phyloP scores from a whole-genome alignment of 371 early-diverging fungal genomes.

The Encephalitozoon intestinalis region DNA sequence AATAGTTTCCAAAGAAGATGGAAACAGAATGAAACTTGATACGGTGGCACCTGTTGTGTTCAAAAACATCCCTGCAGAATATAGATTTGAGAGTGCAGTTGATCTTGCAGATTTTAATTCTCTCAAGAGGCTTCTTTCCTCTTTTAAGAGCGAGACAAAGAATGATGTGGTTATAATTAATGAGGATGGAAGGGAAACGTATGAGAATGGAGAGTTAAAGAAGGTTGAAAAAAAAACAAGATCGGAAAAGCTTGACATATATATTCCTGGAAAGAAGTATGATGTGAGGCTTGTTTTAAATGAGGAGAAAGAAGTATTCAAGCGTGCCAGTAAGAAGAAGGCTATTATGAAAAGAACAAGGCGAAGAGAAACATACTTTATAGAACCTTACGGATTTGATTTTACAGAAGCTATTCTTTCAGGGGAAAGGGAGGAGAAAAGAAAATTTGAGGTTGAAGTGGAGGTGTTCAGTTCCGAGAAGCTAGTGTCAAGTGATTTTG shows the following conservation, averaged over 20 bases:
- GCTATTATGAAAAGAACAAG: conserved; percentile 8
- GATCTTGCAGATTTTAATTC: conserved; percentile 2
- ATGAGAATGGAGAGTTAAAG: not conserved
- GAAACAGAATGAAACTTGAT: conserved; percentile 10
- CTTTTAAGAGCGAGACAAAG: not conserved
- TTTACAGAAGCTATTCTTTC: conserved; percentile 16
- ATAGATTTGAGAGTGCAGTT: conserved; percentile 26
- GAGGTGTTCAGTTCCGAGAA: conserved; percentile 26
- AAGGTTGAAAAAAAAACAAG: conserved; percentile 26
- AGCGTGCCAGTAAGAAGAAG: not conserved
- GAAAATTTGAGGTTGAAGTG: conserved; percentile 26
- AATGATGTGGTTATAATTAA: conserved; percentile 17
- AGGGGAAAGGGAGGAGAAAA: conserved; percentile 4
- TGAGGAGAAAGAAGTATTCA: conserved; percentile 9
- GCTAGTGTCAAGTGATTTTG: not conserved
- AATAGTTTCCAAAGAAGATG: conserved; percentile 16
- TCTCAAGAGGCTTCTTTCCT: not conserved
- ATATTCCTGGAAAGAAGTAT: conserved; percentile 19
- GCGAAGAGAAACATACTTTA: conserved; percentile 7
- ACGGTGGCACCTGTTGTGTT: conserved; percentile 19
- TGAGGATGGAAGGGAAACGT: conserved; percentile 16
- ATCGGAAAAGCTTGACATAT: conserved; percentile 9
- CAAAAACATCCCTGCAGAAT: not conserved
- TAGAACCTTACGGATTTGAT: conserved; percentile 17
- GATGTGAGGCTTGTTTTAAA: conserved; percentile 29